Base-by-base conservation (phyloP, 169 alveolate genomes). In the Plasmodium adleri region DNA sequence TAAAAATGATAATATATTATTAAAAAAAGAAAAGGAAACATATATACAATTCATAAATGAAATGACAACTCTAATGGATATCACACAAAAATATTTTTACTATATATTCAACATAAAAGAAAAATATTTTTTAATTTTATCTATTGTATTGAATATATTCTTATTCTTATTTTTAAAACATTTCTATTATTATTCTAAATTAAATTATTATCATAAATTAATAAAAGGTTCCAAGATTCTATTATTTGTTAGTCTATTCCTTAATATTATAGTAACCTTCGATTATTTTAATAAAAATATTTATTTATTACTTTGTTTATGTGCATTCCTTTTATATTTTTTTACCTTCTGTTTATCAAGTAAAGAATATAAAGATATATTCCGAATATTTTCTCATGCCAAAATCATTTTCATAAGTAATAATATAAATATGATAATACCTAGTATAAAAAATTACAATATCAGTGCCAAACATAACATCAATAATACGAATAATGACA, bases 51-150 rank as follows among this genome's bases (percentile, higher is more conserved):
- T 64, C 67, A 78, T 78, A 63, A 78, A 78, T 59, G 67, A 78
- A 32, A 78, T 78, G 75, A 78, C 72, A 78, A 50, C 49, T 50
- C 26, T 67, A 20, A 78, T 78, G 89, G 71, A 78, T 10, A 7
- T 66, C 54, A 78, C 78, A 20, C 89, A 78, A 60, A 78, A 67
- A 66, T 78, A 78, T 78, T 66, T 78, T 66, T 78, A 78, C 60
- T 17, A 15, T 39, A 78, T 78, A 26, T 78, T 78, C 67, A 45
- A 56, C 32, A 39, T 58, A 4, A 78, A 78, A 22, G 52, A 64
- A 8, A 43, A 20, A 47, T 78, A 56, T 56, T 78, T 78, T 52
- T 17, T 78, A 64, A n/a, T 78, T 58, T 59, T 78, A 15, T 64
- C 72, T 45, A 24, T 78, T 8, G 12, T 66, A 6, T 45, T 66